phyloP scores from a whole-genome alignment of 75 land plant species.

The Cupressus sempervirens region DNA sequence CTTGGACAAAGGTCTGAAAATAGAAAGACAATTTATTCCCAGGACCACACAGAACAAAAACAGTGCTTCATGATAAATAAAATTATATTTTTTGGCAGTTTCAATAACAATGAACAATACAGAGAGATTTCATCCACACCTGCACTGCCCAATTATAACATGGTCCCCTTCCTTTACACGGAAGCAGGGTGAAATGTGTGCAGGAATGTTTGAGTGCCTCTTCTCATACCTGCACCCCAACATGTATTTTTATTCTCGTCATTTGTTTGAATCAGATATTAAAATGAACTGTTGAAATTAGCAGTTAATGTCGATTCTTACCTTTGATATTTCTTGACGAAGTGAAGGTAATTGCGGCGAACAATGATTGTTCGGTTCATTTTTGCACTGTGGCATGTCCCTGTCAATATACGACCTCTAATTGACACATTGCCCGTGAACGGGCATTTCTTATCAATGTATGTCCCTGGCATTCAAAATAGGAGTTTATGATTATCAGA shows the following conservation, averaged over 20 bases:
- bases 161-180: constrained; percentile 60
- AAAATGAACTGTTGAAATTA: neutral
- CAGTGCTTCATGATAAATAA: neutral
- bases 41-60: neutral
- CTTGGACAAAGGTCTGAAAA: constrained; percentile 48
- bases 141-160: constrained; percentile 57
- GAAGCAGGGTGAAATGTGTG: constrained; percentile 51
- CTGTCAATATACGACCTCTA: constrained; percentile 40
- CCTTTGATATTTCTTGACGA: constrained; percentile 51
- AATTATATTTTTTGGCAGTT: neutral
- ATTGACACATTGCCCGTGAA: constrained; percentile 52
- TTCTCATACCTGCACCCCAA: constrained; percentile 38
- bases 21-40: neutral
- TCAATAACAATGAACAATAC: neutral
- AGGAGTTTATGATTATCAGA: neutral
- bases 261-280: neutral
- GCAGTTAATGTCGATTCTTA: neutral
- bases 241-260: neutral
- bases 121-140: constrained; percentile 14
- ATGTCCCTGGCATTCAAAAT: constrained; percentile 26
- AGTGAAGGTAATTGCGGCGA: constrained; percentile 45
- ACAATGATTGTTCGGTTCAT: constrained; percentile 47
- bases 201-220: constrained; percentile 48
- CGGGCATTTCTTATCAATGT: constrained; percentile 61
- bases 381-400: constrained; percentile 43